Evolutionary conservation across 2,329 filamentous ascomycete species (phyloP).

Genomic region (Cladosporium cucumerinum): DNA sequence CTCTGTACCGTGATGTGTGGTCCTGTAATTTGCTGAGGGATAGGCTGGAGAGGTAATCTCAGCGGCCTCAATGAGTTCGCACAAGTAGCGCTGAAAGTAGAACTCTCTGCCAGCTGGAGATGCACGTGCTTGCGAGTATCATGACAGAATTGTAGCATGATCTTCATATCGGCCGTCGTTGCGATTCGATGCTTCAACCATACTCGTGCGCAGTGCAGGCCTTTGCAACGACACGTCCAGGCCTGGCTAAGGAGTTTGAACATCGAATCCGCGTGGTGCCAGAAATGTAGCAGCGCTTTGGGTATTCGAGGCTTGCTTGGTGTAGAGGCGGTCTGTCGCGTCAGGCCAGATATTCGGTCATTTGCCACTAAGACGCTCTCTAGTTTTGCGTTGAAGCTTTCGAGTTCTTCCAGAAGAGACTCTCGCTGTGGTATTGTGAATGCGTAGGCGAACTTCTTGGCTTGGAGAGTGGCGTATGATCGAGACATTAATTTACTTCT

Average conservation of each 20-base stretch:
- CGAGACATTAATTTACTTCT: conserved; percentile 10
- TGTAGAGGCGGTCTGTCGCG: conserved; percentile 1
- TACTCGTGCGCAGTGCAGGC: conserved; percentile 19
- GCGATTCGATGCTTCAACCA: conserved; percentile 20
- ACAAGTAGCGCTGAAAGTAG: neutral
- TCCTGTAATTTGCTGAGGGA: neutral
- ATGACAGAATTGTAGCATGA: conserved; percentile 16
- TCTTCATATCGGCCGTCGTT: conserved; percentile 10
- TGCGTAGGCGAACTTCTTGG: conserved; percentile 18
- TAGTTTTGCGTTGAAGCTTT: conserved; percentile 16
- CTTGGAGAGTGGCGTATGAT: conserved; percentile 18
- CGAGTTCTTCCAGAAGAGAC: conserved; percentile 17
- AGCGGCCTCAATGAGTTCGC: neutral
- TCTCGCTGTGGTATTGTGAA: conserved; percentile 13
- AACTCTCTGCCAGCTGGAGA: conserved; percentile 8
- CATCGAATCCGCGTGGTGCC: conserved; percentile 24
- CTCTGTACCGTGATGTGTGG: neutral
- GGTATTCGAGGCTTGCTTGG: conserved; percentile 13
- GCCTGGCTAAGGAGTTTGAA: conserved; percentile 20
- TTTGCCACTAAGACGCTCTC: conserved; percentile 16
- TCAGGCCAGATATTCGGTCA: conserved; percentile 17
- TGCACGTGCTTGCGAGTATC: conserved; percentile 4
- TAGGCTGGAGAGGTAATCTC: neutral
- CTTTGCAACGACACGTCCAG: conserved; percentile 24
- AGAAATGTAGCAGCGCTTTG: conserved; percentile 19